phyloP scores from a whole-genome alignment of 805 yeast genomes.

The Candida maesae region DNA sequence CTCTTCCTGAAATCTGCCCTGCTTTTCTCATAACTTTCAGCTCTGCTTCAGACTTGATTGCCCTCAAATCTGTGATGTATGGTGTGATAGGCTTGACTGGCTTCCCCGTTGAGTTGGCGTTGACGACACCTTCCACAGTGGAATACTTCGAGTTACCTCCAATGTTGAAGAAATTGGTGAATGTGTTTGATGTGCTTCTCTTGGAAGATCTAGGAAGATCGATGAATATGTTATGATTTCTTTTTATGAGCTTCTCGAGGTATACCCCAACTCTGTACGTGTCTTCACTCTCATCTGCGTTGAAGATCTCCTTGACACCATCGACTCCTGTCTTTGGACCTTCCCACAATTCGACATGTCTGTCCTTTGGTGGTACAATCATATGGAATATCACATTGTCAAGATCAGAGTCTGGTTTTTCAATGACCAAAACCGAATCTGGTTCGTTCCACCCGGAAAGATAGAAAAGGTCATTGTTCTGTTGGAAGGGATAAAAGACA shows the following conservation, averaged over 20 bases:
- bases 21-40: conserved; percentile 77
- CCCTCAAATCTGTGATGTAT: conserved; percentile 48
- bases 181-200: conserved; percentile 18
- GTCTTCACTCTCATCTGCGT: conserved; percentile 72
- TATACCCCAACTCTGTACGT: conserved; percentile 41
- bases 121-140: conserved; percentile 28
- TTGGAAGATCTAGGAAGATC: conserved; percentile 38
- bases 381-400: conserved; percentile 62
- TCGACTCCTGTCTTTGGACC: conserved; percentile 86
- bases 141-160: conserved; percentile 25
- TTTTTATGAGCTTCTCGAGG: conserved; percentile 43
- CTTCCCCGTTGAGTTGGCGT: conserved; percentile 28
- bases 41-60: conserved; percentile 74
- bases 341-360: conserved; percentile 85
- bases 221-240: conserved; percentile 50
- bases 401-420: conserved; percentile 51
- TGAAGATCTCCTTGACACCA: conserved; percentile 79
- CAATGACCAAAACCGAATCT: conserved; percentile 64
- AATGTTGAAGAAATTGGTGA: conserved; percentile 29
- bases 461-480: conserved; percentile 83
- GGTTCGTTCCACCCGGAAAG: conserved; percentile 94
- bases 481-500: conserved; percentile 90
- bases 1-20: conserved; percentile 76
- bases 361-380: conserved; percentile 82
- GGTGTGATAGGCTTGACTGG: conserved; percentile 41